Conservation (phyloP, 495 filamentous ascomycete genomes). For the Aspergillus indologenus region DNA sequence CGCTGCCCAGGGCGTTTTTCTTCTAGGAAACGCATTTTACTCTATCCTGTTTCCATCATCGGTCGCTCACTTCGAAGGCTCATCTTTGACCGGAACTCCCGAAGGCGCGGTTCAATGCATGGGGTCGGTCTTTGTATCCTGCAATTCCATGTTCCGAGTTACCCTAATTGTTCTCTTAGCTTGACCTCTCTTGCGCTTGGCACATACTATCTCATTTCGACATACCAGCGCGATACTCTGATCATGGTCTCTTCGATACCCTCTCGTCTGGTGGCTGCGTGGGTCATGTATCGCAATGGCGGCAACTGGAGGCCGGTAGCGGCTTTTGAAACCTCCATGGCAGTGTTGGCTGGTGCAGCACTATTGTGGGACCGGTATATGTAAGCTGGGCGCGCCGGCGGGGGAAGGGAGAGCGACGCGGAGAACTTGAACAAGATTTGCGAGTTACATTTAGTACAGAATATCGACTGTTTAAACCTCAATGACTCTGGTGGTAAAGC, state of each 20-base stretch:
- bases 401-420: too few species aligned
- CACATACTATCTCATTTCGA: constrained; percentile 19
- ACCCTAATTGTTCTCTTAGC: constrained; percentile 1
- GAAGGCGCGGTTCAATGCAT: constrained; percentile 8
- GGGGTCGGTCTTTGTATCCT: not conserved
- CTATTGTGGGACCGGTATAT: constrained; percentile 17
- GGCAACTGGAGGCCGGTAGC: constrained; percentile 16
- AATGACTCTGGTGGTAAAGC: too few species aligned
- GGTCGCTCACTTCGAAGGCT: constrained; percentile 14
- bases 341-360: constrained; percentile 12
- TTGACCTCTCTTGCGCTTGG: constrained; percentile 18
- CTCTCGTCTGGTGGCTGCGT: constrained; percentile 15
- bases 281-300: constrained; percentile 16
- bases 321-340: constrained; percentile 16
- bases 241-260: constrained; percentile 19
- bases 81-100: constrained; percentile 13
- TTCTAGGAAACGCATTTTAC: constrained; percentile 21
- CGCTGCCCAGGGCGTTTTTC: constrained; percentile 18
- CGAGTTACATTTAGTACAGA: too few species aligned
- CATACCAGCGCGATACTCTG: constrained; percentile 15
- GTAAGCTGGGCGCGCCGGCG: too few species aligned
- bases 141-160: not conserved
- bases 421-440: too few species aligned
- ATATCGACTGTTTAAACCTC: too few species aligned
- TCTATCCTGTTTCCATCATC: constrained; percentile 17